Percentiles rank a stretch among this genome's conserved stretches.
Evolutionary conservation across 2,329 filamentous ascomycete species (phyloP).

Genomic region (Exserohilum turcica): DNA sequence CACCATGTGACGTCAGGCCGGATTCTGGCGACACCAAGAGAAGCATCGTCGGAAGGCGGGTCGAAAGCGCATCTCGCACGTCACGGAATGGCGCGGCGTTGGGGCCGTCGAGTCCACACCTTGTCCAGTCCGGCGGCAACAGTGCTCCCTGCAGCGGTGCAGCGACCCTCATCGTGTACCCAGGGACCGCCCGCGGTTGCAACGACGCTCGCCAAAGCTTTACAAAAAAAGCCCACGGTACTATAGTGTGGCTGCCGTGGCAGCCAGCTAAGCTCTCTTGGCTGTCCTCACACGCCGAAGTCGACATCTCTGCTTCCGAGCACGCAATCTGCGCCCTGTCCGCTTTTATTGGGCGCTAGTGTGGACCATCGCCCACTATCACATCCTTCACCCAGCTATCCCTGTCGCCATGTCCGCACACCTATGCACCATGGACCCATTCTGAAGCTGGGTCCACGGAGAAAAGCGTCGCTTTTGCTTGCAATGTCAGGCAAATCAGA

Average conservation of each 20-base stretch:
- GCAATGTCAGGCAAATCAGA: constrained; percentile 5
- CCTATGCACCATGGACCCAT: constrained; percentile 27
- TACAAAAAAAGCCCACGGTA: not conserved
- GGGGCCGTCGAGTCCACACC: not conserved
- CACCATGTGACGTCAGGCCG: constrained; percentile 8
- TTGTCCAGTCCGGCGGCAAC: not conserved
- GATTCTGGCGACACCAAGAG: not conserved
- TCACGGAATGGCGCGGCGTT: not conserved
- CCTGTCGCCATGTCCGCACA: constrained; percentile 33
- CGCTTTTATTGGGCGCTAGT: constrained; percentile 30
- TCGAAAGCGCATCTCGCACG: too few species aligned
- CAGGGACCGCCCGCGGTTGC: not conserved
- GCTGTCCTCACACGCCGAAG: constrained; percentile 6
- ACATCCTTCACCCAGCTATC: constrained; percentile 29
- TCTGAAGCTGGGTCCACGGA: constrained; percentile 21
- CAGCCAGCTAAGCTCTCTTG: constrained; percentile 4
- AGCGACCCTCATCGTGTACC: not conserved
- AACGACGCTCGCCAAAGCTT: not conserved
- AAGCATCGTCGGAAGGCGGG: not conserved
- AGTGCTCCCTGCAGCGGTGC: not conserved
- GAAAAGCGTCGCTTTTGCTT: constrained; percentile 17
- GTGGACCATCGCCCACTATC: constrained; percentile 21
- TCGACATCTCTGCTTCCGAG: constrained; percentile 41
- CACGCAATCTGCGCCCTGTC: constrained; percentile 37
- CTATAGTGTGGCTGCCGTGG: not conserved